phyloP scores from a whole-genome alignment of 208 protist species.

The Crithidia bombi region DNA sequence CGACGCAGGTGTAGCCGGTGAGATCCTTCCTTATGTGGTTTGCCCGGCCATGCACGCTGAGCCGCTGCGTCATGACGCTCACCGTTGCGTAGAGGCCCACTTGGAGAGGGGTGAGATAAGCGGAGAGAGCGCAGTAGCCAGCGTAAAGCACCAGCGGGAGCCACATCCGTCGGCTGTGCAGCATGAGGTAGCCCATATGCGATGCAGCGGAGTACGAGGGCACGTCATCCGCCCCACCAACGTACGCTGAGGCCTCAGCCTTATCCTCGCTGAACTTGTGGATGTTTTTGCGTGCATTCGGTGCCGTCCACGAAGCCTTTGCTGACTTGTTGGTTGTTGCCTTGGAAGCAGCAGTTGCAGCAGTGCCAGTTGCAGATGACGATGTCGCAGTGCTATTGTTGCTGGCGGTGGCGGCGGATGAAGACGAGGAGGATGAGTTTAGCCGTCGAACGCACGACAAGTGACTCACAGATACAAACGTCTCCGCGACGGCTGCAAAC shows the following conservation, averaged over 20 bases:
- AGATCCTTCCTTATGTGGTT: conserved; percentile 65
- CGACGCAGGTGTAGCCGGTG: conserved; percentile 60
- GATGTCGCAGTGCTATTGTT: not conserved
- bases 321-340: not conserved
- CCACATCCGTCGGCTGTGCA: conserved; percentile 76
- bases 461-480: not conserved
- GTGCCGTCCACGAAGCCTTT: not conserved
- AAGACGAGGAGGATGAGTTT: not conserved
- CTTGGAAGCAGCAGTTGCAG: conserved; percentile 9
- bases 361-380: not conserved
- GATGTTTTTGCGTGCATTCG: conserved; percentile 3
- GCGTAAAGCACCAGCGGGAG: conserved; percentile 56
- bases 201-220: conserved; percentile 51
- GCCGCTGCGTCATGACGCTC: conserved; percentile 65
- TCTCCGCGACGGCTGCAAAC: not conserved
- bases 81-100: conserved; percentile 53
- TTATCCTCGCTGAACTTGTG: conserved; percentile 71
- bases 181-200: conserved; percentile 60
- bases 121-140: conserved; percentile 37
- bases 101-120: conserved; percentile 33
- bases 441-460: not conserved
- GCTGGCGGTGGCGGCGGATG: not conserved
- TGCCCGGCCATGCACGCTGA: conserved; percentile 57
- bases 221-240: conserved; percentile 52
- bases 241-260: conserved; percentile 64